A percentile compares a stretch with the other conserved stretches of the same genome.
Evolutionary conservation across 2,329 filamentous ascomycete genomes (phyloP).

Genomic region (Aureobasidium mangrovei): DNA sequence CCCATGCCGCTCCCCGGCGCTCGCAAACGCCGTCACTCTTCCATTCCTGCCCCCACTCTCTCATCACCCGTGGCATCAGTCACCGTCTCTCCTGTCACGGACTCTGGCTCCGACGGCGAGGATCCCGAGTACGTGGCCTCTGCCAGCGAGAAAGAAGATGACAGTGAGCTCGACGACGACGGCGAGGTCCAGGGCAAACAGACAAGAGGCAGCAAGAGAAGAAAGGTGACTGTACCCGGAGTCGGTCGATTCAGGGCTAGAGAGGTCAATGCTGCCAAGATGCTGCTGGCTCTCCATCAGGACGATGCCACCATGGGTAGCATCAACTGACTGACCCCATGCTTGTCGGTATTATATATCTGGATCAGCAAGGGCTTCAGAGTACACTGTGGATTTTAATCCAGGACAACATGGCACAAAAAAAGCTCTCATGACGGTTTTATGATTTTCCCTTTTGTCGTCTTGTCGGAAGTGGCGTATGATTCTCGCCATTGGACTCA

Average conservation of each 20-base stretch:
- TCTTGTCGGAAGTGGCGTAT: neutral
- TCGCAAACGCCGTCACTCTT: conserved; percentile 1
- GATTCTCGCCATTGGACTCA: neutral
- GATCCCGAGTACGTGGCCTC: conserved; percentile 7
- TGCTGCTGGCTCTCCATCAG: conserved; percentile 2
- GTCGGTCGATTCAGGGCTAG: neutral
- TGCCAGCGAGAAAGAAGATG: conserved; percentile 3
- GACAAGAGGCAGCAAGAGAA: conserved; percentile 8
- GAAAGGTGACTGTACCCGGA: conserved; percentile 2
- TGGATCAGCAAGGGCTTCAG: neutral
- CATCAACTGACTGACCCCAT: neutral
- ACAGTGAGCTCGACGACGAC: neutral
- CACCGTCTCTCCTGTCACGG: neutral
- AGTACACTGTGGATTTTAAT: too few species aligned
- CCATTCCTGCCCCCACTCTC: neutral
- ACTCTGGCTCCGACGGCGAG: conserved; percentile 3
- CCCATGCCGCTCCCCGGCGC: neutral
- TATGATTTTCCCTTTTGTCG: neutral
- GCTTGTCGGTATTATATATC: neutral
- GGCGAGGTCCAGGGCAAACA: neutral
- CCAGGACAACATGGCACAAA: too few species aligned
- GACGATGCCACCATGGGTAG: neutral
- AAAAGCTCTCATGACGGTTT: neutral
- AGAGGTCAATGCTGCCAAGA: conserved; percentile 11
- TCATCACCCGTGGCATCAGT: neutral